Percentiles rank a stretch among this genome's conserved stretches.
Evolutionary conservation across 192 early-diverging fungal genomes (phyloP).

Genomic region (Entomortierella parvispora): DNA sequence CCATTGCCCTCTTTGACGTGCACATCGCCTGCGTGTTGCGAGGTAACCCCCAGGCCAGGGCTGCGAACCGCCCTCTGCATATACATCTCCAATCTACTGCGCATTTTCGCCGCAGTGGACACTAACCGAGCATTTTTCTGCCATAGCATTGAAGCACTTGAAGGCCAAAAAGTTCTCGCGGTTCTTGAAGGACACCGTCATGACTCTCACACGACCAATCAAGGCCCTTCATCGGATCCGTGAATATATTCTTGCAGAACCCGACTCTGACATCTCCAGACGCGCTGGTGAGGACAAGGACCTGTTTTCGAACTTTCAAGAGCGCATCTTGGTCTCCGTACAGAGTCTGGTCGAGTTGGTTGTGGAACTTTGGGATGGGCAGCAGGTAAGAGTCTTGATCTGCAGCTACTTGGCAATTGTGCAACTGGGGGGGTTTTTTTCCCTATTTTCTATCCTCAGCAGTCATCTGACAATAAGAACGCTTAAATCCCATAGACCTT

Average conservation of each 20-base stretch:
- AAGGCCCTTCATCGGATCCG: conserved; percentile 29
- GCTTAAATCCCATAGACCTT: conserved; percentile 8
- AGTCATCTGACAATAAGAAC: not conserved
- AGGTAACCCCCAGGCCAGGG: conserved; percentile 3
- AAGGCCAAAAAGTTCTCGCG: conserved; percentile 38
- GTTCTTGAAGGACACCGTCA: conserved; percentile 29
- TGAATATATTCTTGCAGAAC: conserved; percentile 27
- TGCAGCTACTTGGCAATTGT: no score
- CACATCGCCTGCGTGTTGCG: conserved; percentile 15
- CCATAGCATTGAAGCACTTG: conserved; percentile 22
- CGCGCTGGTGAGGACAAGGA: conserved; percentile 7
- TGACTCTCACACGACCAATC: conserved; percentile 30
- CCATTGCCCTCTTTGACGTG: conserved; percentile 32
- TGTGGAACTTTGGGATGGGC: conserved; percentile 9
- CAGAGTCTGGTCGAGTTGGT: conserved; percentile 10
- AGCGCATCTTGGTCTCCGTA: conserved; percentile 19
- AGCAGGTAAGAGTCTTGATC: conserved; percentile 16
- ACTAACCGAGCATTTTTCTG: not conserved
- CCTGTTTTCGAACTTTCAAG: conserved; percentile 19
- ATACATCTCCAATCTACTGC: not conserved
- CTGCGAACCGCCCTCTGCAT: not conserved
- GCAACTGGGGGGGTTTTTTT: no score
- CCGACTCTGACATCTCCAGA: conserved; percentile 3
- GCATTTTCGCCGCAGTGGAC: not conserved
- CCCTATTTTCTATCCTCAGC: not conserved